Conservation (phyloP, 2,329 filamentous ascomycete genomes). For the Penicillium sp. region DNA sequence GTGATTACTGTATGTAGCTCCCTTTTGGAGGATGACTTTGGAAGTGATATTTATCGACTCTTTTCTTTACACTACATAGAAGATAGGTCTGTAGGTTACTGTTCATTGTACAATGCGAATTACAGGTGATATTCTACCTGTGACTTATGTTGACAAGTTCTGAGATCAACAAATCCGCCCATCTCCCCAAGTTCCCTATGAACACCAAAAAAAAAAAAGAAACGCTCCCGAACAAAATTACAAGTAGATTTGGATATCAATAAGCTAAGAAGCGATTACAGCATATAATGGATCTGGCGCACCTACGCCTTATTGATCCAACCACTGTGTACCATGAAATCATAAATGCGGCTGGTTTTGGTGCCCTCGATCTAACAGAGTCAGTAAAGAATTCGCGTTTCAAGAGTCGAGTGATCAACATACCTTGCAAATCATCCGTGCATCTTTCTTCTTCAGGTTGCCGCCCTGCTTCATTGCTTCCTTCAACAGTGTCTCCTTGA, state of each 20-base stretch:
- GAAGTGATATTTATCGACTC: not conserved
- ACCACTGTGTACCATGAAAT: conserved; percentile 89
- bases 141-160: not conserved
- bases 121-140: not conserved
- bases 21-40: not conserved
- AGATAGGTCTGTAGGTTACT: not conserved
- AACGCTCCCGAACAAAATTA: conserved; percentile 15
- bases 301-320: conserved; percentile 80
- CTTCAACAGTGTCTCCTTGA: conserved; percentile 89
- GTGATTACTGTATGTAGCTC: not conserved
- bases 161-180: conserved; percentile 15
- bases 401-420: conserved; percentile 11
- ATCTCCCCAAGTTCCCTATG: conserved; percentile 3
- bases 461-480: conserved; percentile 89
- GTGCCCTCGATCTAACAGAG: conserved; percentile 66
- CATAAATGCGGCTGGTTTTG: conserved; percentile 83
- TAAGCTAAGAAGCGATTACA: not conserved
- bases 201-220: conserved; percentile 17
- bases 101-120: not conserved
- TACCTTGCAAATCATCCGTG: conserved; percentile 73
- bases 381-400: conserved; percentile 5
- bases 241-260: conserved; percentile 20
- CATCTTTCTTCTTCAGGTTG: conserved; percentile 87
- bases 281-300: not conserved
- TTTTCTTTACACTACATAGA: not conserved